Conservation (phyloP, 2,329 filamentous ascomycete genomes). For the Rhexocercosporidium sp. region DNA sequence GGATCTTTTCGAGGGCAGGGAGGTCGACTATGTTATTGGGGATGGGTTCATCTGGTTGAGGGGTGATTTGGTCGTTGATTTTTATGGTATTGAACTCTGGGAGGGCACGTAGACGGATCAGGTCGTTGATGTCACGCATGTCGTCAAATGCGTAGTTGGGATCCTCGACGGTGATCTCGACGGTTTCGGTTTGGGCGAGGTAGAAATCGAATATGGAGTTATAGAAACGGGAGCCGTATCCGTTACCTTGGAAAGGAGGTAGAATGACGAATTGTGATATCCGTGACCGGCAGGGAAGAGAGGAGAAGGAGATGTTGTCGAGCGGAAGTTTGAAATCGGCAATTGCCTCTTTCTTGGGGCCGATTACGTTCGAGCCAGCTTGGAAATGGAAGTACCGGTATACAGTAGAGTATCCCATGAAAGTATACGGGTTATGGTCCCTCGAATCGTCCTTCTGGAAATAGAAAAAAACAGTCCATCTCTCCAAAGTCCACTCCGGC, state of each 20-base stretch:
- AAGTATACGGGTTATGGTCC: constrained; percentile 68
- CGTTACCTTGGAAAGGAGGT: constrained; percentile 82
- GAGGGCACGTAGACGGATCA: constrained; percentile 64
- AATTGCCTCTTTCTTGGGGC: constrained; percentile 34
- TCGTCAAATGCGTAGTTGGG: constrained; percentile 88
- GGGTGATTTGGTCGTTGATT: constrained; percentile 56
- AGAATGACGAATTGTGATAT: constrained; percentile 95
- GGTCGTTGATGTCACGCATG: constrained; percentile 76
- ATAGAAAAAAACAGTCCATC: constrained; percentile 93
- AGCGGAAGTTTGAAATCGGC: constrained; percentile 48
- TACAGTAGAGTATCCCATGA: constrained; percentile 88
- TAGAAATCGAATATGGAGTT: constrained; percentile 76
- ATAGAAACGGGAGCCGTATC: constrained; percentile 74
- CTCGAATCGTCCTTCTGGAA: constrained; percentile 65
- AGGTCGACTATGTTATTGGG: constrained; percentile 64
- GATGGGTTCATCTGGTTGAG: constrained; percentile 54
- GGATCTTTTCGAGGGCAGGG: constrained; percentile 60
- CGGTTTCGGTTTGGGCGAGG: constrained; percentile 68
- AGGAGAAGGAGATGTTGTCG: constrained; percentile 49
- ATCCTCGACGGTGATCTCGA: constrained; percentile 91
- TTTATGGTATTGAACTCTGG: constrained; percentile 62
- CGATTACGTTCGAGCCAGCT: constrained; percentile 48
- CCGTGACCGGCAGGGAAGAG: constrained; percentile 77
- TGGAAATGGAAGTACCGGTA: constrained; percentile 81
- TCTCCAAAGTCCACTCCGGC: constrained; percentile 72